phyloP scores from a whole-genome alignment of 768 basidiomycete species.

The Stropharia rugosoannulata region DNA sequence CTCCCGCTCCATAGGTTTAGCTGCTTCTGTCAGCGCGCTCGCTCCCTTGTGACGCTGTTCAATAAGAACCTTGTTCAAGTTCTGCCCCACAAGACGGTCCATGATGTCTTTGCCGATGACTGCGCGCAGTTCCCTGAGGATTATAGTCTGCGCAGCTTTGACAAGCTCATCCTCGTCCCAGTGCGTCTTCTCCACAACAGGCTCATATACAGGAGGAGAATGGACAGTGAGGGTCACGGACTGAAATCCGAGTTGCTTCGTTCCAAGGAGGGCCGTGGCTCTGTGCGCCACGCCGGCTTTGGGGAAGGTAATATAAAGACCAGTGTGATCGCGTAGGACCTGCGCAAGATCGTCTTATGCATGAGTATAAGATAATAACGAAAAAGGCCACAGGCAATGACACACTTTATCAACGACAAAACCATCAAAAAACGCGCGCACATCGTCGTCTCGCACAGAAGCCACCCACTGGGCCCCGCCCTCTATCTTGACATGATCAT shows the following conservation, averaged over 20 bases:
- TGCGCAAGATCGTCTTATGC: conserved; percentile 23
- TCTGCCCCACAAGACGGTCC: conserved; percentile 56
- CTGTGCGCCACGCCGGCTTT: conserved; percentile 61
- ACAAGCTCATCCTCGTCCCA: conserved; percentile 57
- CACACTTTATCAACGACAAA: conserved; percentile 76
- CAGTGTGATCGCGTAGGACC: conserved; percentile 69
- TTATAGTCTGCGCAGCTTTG: conserved; percentile 51
- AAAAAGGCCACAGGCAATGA: conserved; percentile 10
- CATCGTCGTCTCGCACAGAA: conserved; percentile 62
- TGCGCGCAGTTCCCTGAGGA: conserved; percentile 54
- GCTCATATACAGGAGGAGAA: conserved; percentile 34
- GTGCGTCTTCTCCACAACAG: conserved; percentile 37
- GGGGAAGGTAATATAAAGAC: conserved; percentile 82
- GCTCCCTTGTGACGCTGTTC: conserved; percentile 47
- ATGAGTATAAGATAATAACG: background rate
- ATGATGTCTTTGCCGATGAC: conserved; percentile 65
- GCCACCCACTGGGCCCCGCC: conserved; percentile 45
- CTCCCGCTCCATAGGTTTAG: conserved; percentile 27
- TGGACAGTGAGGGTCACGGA: conserved; percentile 56
- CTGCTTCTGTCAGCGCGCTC: conserved; percentile 13
- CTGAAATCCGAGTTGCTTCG: conserved; percentile 57
- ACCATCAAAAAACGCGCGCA: conserved; percentile 64
- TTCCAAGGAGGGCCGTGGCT: conserved; percentile 63
- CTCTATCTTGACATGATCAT: conserved; percentile 65
- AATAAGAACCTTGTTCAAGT: conserved; percentile 49